A percentile compares a stretch with the other conserved stretches of the same genome.
Conservation (phyloP, 78 protist genomes). For the Speleostelium caveatum region DNA sequence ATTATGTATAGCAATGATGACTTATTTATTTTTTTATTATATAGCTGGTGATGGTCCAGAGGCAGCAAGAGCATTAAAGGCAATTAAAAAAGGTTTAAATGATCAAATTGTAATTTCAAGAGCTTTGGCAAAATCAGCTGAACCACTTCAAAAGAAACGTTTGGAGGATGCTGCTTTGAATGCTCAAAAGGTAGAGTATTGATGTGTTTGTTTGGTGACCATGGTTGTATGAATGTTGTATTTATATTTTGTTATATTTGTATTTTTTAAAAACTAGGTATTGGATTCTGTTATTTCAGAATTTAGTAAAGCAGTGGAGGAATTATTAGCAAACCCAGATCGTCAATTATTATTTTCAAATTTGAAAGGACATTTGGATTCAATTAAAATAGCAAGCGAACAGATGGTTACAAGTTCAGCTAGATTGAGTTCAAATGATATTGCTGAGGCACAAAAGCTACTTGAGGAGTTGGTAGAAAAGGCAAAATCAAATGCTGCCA, state of each 20-base stretch:
- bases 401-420: constrained; percentile 75
- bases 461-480: constrained; percentile 29
- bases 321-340: constrained; percentile 41
- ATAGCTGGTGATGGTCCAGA: constrained; percentile 80
- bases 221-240: neutral
- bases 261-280: neutral
- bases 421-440: constrained; percentile 45
- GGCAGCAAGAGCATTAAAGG: constrained; percentile 68
- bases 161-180: constrained; percentile 65
- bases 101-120: constrained; percentile 71
- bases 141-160: constrained; percentile 49
- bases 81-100: constrained; percentile 60
- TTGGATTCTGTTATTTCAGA: constrained; percentile 52
- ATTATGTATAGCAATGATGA: too few relatives aligned
- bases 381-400: constrained; percentile 42
- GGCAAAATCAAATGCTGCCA: neutral
- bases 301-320: constrained; percentile 67
- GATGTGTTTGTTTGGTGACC: too few relatives aligned
- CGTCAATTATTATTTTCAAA: constrained; percentile 16
- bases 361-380: constrained; percentile 23
- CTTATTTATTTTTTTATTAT: neutral
- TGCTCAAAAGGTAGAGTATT: constrained; percentile 30
- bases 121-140: constrained; percentile 77
- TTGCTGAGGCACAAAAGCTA: constrained; percentile 24
- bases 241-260: neutral